phyloP scores from a whole-genome alignment of 495 filamentous ascomycete genomes.

The Alectoria sarmentosa region DNA sequence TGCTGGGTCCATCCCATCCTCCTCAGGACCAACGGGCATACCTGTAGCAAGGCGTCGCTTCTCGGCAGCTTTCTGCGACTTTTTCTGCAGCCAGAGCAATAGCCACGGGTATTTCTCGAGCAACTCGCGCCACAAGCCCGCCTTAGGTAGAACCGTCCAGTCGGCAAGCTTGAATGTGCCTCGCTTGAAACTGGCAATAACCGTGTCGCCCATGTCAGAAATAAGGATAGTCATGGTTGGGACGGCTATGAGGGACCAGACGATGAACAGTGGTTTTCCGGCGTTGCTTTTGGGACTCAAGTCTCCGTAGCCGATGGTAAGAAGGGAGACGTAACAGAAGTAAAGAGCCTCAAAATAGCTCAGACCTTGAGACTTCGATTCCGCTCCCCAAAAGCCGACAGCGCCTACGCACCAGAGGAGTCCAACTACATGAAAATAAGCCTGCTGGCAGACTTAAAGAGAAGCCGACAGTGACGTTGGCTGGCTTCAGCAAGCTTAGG shows the following conservation, averaged over 20 bases:
- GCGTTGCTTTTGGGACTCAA: slow-evolving; percentile 64
- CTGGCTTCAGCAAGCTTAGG: slow-evolving; percentile 26
- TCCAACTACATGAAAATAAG: slow-evolving; percentile 26
- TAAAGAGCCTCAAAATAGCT: slow-evolving; percentile 74
- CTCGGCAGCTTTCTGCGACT: slow-evolving; percentile 29
- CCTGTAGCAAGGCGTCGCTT: slow-evolving; percentile 43
- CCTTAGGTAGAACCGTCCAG: slow-evolving; percentile 51
- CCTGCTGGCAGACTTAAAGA: not conserved
- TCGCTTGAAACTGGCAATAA: slow-evolving; percentile 50
- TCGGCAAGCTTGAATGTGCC: slow-evolving; percentile 48
- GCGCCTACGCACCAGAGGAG: slow-evolving; percentile 79
- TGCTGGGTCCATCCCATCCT: slow-evolving; percentile 28
- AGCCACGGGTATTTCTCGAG: slow-evolving; percentile 40
- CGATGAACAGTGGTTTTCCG: slow-evolving; percentile 78
- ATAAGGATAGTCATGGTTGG: slow-evolving; percentile 64
- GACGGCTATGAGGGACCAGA: slow-evolving; percentile 66
- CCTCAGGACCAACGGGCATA: slow-evolving; percentile 35
- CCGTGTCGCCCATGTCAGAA: slow-evolving; percentile 55
- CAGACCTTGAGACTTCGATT: slow-evolving; percentile 51
- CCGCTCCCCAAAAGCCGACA: slow-evolving; percentile 59
- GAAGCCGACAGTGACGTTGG: not conserved
- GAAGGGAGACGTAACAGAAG: slow-evolving; percentile 71
- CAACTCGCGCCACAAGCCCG: slow-evolving; percentile 40
- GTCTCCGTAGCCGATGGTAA: slow-evolving; percentile 91
- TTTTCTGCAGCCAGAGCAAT: slow-evolving; percentile 33